Percentiles rank a stretch among this genome's conserved stretches.
Conservation (phyloP, 768 basidiomycete genomes). For the Lactifluus pinguis region DNA sequence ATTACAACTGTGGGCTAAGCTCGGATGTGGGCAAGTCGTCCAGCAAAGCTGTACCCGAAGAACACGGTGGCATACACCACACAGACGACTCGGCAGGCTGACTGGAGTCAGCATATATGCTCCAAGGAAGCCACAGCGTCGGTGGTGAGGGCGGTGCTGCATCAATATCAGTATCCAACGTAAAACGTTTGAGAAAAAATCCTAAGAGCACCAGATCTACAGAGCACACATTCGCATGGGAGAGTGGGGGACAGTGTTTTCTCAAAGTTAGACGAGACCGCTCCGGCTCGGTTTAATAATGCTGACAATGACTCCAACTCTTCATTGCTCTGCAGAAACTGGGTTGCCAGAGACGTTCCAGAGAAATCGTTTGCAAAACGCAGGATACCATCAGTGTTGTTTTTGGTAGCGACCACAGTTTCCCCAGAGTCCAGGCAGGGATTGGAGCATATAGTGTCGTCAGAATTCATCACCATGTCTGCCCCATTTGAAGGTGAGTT, state of each 20-base stretch:
- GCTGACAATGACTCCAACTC: neutral
- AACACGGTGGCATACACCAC: neutral
- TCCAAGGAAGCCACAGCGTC: neutral
- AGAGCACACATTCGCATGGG: neutral
- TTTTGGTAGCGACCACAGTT: neutral
- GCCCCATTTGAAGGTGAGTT: neutral
- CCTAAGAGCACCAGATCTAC: neutral
- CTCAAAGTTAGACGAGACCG: neutral
- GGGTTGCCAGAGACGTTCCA: neutral
- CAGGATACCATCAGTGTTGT: neutral
- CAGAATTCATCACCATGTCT: neutral
- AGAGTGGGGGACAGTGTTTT: neutral
- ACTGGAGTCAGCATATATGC: neutral
- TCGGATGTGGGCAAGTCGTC: neutral
- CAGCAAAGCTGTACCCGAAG: neutral
- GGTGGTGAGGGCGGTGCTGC: neutral
- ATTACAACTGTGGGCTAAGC: neutral
- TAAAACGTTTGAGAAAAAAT: neutral
- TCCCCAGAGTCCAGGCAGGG: neutral
- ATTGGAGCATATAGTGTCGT: neutral
- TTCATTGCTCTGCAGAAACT: neutral
- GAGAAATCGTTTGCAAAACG: neutral
- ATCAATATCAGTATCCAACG: neutral
- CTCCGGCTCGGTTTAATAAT: neutral
- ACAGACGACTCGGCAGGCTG: neutral